phyloP scores from a whole-genome alignment of 2,329 filamentous ascomycete species.

The Colletotrichum destructivum region DNA sequence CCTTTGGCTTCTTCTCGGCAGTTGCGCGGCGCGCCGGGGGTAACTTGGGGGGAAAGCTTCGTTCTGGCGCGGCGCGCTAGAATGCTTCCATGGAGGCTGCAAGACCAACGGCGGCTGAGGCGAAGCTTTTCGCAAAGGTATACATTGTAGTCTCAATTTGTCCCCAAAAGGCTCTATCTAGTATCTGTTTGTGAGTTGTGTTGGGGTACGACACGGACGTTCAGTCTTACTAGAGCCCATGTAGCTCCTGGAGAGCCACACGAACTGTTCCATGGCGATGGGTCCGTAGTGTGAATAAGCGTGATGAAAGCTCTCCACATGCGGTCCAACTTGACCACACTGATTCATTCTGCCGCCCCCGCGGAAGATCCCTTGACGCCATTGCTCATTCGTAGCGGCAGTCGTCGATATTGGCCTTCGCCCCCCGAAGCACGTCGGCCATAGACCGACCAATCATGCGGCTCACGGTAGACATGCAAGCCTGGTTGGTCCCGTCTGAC shows the following conservation, averaged over 20 bases:
- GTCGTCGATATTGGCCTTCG: conserved; percentile 3
- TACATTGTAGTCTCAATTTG: neutral
- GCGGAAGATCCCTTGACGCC: conserved; percentile 17
- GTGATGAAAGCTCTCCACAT: neutral
- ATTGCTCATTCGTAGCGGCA: neutral
- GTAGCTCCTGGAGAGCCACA: neutral
- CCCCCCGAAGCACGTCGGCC: neutral
- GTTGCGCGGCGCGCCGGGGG: conserved; percentile 3
- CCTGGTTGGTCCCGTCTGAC: neutral
- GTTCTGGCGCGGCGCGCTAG: conserved; percentile 28
- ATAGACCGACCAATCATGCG: neutral
- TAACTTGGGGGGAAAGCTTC: conserved; percentile 23
- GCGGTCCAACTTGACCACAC: neutral
- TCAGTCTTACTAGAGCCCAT: neutral
- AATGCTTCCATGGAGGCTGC: conserved; percentile 22
- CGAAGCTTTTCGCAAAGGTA: neutral
- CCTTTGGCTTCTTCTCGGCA: conserved; percentile 23
- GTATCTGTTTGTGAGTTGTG: neutral
- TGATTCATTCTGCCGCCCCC: conserved; percentile 1
- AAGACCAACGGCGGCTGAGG: neutral
- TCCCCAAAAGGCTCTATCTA: neutral
- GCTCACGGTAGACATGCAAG: neutral
- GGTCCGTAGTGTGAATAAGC: conserved; percentile 4
- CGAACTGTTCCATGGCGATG: neutral
- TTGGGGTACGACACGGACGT: neutral